These are phyloP conservation scores for Hypomontagnella submonticulosa DNA, from an alignment of 495 filamentous ascomycete species.

Conservation along the genomic window DNA sequence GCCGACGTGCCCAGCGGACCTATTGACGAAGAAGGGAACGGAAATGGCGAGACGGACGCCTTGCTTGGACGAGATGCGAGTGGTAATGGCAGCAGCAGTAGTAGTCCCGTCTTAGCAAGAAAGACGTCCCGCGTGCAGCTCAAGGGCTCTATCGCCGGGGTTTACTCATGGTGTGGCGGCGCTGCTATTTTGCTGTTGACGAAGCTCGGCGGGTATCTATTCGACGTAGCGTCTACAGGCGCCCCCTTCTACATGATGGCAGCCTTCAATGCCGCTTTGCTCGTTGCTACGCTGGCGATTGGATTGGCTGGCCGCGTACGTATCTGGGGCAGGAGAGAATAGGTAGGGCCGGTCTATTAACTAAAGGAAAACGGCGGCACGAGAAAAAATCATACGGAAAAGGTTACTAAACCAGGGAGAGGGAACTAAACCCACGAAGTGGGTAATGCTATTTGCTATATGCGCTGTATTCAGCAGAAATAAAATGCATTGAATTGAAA, in stretches of 20 bases:
- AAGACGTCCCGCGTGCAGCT: constrained; percentile 64
- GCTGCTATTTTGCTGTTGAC: constrained; percentile 90
- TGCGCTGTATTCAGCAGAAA: too few relatives aligned
- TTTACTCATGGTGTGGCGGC: constrained; percentile 92
- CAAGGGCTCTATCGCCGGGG: constrained; percentile 92
- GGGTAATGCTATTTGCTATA: too few relatives aligned
- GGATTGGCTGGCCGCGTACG: constrained; percentile 34
- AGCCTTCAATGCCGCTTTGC: constrained; percentile 78
- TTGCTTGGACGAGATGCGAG: constrained; percentile 42
- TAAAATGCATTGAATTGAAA: too few relatives aligned
- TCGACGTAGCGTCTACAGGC: constrained; percentile 74
- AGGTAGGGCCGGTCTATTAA: constrained; percentile 4
- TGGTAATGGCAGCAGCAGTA: background rate
- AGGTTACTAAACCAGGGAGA: too few relatives aligned
- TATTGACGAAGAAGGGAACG: constrained; percentile 46
- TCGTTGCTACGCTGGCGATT: constrained; percentile 66
- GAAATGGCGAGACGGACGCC: constrained; percentile 31
- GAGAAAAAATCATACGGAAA: background rate
- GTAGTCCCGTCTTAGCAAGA: constrained; percentile 6
- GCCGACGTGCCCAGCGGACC: constrained; percentile 52
- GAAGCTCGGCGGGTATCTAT: constrained; percentile 88
- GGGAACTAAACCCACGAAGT: background rate
- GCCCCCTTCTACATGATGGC: constrained; percentile 95
- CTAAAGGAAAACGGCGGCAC: background rate
- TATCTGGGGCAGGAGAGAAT: constrained; percentile 5